Conservation (phyloP, 352 stramenopile species). For the Thalassiosira oceanica region DNA sequence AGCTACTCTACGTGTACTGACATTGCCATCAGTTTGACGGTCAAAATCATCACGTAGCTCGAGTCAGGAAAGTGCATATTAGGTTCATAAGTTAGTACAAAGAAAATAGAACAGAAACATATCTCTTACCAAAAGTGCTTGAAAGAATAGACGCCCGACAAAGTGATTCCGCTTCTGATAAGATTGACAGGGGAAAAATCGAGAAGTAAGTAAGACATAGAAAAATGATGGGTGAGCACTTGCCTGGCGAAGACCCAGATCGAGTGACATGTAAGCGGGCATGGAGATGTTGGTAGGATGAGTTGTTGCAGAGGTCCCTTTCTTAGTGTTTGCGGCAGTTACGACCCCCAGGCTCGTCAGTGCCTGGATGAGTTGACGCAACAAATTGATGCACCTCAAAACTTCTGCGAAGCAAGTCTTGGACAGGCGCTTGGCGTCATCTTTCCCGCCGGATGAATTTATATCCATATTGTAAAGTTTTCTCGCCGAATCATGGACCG, state of each 20-base stretch:
- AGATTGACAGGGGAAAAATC: no score
- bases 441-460: slow-evolving; percentile 19
- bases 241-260: slow-evolving; percentile 70
- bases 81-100: no score
- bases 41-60: slow-evolving; percentile 20
- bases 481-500: slow-evolving; percentile 35
- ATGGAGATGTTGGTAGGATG: slow-evolving; percentile 13
- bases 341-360: slow-evolving; percentile 54
- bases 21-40: slow-evolving; percentile 11
- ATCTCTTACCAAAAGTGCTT: slow-evolving; percentile 61
- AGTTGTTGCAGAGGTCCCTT: neutral
- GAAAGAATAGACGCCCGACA: slow-evolving; percentile 60
- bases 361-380: slow-evolving; percentile 49
- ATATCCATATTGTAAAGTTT: slow-evolving; percentile 37
- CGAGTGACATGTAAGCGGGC: slow-evolving; percentile 66
- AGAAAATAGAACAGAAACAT: no score
- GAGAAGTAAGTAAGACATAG: slow-evolving; percentile 1
- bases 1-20: slow-evolving; percentile 56
- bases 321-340: neutral
- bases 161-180: slow-evolving; percentile 37
- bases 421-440: slow-evolving; percentile 22
- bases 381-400: slow-evolving; percentile 20
- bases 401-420: slow-evolving; percentile 32
- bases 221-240: slow-evolving; percentile 17
- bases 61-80: no score